These are phyloP conservation scores for Musa troglodytarum DNA, from an alignment of 176 grass and related monocot species.

Conservation along the genomic window DNA sequence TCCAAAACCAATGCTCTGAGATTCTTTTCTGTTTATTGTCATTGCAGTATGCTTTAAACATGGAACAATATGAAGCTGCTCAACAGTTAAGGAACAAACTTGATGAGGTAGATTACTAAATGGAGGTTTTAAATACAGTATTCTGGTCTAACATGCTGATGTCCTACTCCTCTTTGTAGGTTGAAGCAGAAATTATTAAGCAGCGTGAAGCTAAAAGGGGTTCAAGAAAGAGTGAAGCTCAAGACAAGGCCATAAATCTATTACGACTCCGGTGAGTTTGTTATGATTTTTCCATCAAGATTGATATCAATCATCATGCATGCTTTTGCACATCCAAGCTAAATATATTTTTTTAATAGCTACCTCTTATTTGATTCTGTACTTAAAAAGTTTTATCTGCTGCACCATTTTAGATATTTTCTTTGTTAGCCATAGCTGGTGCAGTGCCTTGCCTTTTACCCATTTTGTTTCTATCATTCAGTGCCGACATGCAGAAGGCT, in stretches of 20 bases:
- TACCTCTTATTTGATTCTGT: not conserved
- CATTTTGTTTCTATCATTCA: slow-evolving; percentile 40
- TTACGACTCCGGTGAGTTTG: slow-evolving; percentile 60
- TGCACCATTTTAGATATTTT: not conserved
- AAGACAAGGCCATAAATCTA: slow-evolving; percentile 83
- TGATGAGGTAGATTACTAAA: slow-evolving; percentile 51
- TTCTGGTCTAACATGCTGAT: slow-evolving; percentile 13
- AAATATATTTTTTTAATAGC: too few relatives aligned
- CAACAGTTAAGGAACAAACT: slow-evolving; percentile 82
- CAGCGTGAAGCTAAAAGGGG: slow-evolving; percentile 85
- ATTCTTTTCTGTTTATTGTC: slow-evolving; percentile 5
- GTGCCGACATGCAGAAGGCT: slow-evolving; percentile 92
- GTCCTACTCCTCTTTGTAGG: slow-evolving; percentile 30
- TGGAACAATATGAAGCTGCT: slow-evolving; percentile 83
- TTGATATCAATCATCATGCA: too few relatives aligned
- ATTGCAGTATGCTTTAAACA: slow-evolving; percentile 84
- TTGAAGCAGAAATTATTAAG: slow-evolving; percentile 72
- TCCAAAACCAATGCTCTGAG: not conserved
- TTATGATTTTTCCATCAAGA: slow-evolving; percentile 15
- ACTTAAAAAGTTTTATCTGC: not conserved
- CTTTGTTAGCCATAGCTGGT: not conserved
- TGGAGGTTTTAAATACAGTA: not conserved
- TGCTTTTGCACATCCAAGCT: not conserved
- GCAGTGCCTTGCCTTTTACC: not conserved
- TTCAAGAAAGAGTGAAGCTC: slow-evolving; percentile 88